Evolutionary conservation across 1,139 yeast species (phyloP), one percentile per base, ranked within the genome.

Genomic region (Taphrina deformans): DNA sequence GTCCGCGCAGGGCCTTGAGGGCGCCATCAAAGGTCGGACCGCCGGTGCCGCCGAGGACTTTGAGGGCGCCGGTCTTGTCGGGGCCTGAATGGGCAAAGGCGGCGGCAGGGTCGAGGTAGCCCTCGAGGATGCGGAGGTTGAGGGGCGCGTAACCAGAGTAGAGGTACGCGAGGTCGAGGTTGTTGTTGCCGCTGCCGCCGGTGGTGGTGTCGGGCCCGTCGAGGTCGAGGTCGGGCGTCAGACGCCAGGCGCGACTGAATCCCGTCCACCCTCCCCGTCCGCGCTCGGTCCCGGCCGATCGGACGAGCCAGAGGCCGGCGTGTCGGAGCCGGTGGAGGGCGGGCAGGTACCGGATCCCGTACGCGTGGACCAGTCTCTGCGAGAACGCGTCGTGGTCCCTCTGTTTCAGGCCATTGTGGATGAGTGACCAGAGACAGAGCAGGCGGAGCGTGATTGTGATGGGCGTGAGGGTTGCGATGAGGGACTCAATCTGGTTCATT

Each of bases 321-420:
- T 75, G 76, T 35, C 79, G 74, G 45, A 85, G 73, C 21, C 75
- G 72, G 56, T 76, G 78, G 24, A 81, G 70, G 0, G 81, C 73
- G 14, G 74, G 64, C 1, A 81, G 72, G 58, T 82, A 79, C 64
- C 80, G 76, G 67, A 85, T 75, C 0, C 96, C 96, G 71, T 81
- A 88, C 56, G 82, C 80, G 65, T 83, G 84, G 21, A 83, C 73
- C 3, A 87, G 74, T 65, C 82, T 85, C 9, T 75, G 77, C 62
- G 81, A 79, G 24, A 88, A 72, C 23, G 70, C 70, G 2, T 81
- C 83, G 69, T 82, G 79, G 69, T 87, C 91, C 65, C 79, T 82
- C 59, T 81, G 86, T 65, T 83, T 80, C 38, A 89, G 74, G 0
- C 96, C 96, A 56, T 83, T 84, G 69, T 85, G 83, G 7, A 84